Evolutionary conservation across 805 yeast genomes (phyloP).

Genomic region (Lipomyces yamadae): DNA sequence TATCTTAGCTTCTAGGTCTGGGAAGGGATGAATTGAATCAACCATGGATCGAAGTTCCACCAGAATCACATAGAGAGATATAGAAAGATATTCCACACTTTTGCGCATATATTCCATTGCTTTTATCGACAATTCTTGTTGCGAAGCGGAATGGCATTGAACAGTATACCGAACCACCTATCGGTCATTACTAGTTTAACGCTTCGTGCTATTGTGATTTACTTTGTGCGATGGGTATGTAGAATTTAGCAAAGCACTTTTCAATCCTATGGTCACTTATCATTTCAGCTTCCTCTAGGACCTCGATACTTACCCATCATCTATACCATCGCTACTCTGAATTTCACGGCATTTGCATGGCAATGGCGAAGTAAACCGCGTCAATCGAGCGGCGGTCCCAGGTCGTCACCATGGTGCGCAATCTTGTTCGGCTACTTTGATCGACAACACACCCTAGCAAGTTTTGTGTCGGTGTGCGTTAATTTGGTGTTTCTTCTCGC

Average conservation of each 20-base stretch:
- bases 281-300: neutral
- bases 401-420: neutral
- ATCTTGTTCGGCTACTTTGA: neutral
- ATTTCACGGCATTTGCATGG: neutral
- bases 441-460: neutral
- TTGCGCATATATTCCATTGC: too few relatives aligned
- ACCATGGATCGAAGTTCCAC: too few relatives aligned
- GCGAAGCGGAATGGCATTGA: too few relatives aligned
- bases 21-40: too few relatives aligned
- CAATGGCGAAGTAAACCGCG: neutral
- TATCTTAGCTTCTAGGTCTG: too few relatives aligned
- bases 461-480: neutral
- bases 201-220: neutral
- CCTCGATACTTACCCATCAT: neutral
- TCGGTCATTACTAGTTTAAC: neutral
- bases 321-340: neutral
- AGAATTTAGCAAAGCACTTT: neutral
- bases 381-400: neutral
- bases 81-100: too few relatives aligned
- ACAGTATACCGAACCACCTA: too few relatives aligned
- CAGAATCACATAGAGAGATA: too few relatives aligned
- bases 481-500: neutral
- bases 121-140: too few relatives aligned
- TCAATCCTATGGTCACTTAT: neutral
- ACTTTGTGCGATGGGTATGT: neutral